Percentiles rank a stretch among this genome's conserved stretches.
These are phyloP conservation scores for Didymella sp. DNA, from an alignment of 2,329 filamentous ascomycete species.

Conservation along the genomic window DNA sequence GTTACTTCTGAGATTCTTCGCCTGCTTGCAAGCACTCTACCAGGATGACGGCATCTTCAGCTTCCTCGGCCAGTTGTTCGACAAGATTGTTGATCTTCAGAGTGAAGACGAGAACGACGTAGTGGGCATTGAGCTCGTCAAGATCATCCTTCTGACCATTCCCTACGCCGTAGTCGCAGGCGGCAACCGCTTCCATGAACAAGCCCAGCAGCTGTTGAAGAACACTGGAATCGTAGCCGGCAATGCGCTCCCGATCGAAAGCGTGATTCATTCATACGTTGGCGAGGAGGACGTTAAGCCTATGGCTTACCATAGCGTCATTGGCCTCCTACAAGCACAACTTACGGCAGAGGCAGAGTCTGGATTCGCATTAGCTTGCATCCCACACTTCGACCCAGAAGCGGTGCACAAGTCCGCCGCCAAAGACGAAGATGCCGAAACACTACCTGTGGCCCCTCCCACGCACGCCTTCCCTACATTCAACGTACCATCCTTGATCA, in stretches of 20 bases:
- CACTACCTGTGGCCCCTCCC: constrained; percentile 55
- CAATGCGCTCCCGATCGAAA: constrained; percentile 83
- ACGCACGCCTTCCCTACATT: constrained; percentile 83
- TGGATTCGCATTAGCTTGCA: constrained; percentile 75
- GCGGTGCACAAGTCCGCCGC: constrained; percentile 65
- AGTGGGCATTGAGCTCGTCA: constrained; percentile 83
- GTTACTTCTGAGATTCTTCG: constrained; percentile 85
- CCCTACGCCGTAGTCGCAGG: constrained; percentile 74
- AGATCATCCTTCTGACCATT: constrained; percentile 93
- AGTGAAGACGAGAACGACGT: constrained; percentile 93
- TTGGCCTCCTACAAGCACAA: constrained; percentile 84
- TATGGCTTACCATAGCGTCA: constrained; percentile 71
- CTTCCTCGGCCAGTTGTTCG: constrained; percentile 88
- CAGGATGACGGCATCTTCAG: constrained; percentile 86
- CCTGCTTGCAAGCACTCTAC: constrained; percentile 80
- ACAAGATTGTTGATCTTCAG: constrained; percentile 88
- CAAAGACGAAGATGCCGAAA: constrained; percentile 56
- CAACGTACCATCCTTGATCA: constrained; percentile 75
- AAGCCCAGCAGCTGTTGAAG: constrained; percentile 80
- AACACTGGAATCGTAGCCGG: constrained; percentile 95
- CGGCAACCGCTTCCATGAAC: constrained; percentile 60
- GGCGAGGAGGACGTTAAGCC: constrained; percentile 68
- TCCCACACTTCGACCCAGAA: constrained; percentile 61
- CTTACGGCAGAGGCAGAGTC: constrained; percentile 76
- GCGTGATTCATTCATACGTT: constrained; percentile 83